phyloP scores from a whole-genome alignment of 2,329 filamentous ascomycete species.

The Calcarisporium arbuscula region DNA sequence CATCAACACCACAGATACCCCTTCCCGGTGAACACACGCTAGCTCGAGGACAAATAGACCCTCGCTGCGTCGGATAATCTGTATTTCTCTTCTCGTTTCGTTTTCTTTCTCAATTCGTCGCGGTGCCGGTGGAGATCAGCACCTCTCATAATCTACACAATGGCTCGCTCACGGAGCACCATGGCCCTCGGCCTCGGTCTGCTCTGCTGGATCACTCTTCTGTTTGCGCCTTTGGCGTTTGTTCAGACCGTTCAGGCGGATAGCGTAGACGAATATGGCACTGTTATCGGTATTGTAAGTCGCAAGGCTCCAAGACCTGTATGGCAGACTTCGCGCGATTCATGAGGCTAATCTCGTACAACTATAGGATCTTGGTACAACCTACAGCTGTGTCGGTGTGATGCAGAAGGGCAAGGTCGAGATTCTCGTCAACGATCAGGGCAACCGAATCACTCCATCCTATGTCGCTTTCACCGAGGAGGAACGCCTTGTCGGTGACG shows the following conservation, averaged over 20 bases:
- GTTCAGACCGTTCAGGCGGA: conserved; percentile 66
- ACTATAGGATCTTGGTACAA: conserved; percentile 72
- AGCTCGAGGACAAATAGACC: conserved; percentile 21
- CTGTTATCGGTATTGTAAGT: conserved; percentile 84
- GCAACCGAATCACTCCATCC: conserved; percentile 91
- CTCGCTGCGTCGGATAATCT: conserved; percentile 20
- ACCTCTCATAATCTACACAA: conserved; percentile 23
- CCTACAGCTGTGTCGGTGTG: conserved; percentile 84
- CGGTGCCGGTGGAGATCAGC: conserved; percentile 15
- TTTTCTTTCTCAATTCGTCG: conserved; percentile 14
- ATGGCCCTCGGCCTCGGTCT: conserved; percentile 79
- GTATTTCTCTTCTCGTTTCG: conserved; percentile 17
- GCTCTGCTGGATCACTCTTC: conserved; percentile 83
- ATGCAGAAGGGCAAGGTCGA: conserved; percentile 95
- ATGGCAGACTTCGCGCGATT: neutral
- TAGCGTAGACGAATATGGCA: conserved; percentile 63
- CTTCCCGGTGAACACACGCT: conserved; percentile 22
- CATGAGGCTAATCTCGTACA: neutral
- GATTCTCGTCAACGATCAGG: conserved; percentile 93
- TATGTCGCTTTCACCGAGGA: conserved; percentile 97
- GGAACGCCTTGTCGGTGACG: conserved; percentile 93
- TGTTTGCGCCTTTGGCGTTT: conserved; percentile 83
- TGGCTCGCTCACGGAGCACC: conserved; percentile 58
- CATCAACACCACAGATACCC: conserved; percentile 22
- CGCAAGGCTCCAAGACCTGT: conserved; percentile 1